Conservation (phyloP, 148 eudicot genomes). For the Silene conica region DNA sequence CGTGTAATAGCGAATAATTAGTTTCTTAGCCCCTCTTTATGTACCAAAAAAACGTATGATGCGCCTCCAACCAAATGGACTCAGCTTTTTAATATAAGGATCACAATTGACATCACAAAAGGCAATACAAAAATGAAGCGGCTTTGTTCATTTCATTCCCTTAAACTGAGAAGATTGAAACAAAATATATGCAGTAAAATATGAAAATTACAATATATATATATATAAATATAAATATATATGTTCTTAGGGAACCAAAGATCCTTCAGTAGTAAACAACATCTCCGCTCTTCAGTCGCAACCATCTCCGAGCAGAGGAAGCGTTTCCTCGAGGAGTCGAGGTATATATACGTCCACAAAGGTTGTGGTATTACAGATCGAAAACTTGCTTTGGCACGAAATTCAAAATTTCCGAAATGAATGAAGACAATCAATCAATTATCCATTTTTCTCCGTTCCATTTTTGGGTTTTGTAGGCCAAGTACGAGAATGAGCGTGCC, state of each 20-base stretch:
- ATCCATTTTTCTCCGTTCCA: not conserved
- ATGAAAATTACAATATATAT: constrained; percentile 1
- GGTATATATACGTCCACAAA: not conserved
- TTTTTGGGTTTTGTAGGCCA: not conserved
- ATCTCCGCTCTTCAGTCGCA: not conserved
- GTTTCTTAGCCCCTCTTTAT: too few species aligned
- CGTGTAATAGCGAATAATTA: too few species aligned
- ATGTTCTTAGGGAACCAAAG: not conserved
- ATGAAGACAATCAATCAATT: not conserved
- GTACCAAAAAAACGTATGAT: too few species aligned
- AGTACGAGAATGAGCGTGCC: not conserved
- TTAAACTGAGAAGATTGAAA: not conserved
- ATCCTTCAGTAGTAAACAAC: not conserved
- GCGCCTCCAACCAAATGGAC: too few species aligned
- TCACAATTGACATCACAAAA: too few species aligned
- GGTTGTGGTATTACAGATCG: not conserved
- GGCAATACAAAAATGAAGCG: too few species aligned
- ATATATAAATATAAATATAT: not conserved
- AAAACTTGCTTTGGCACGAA: not conserved
- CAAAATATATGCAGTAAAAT: not conserved
- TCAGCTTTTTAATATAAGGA: too few species aligned
- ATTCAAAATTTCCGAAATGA: not conserved
- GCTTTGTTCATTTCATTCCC: not conserved
- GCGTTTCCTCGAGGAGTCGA: not conserved
- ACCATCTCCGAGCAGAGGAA: not conserved